Percentiles rank a stretch among this genome's conserved stretches.
phyloP scores from a whole-genome alignment of 2,329 filamentous ascomycete species.

The Sarocladium brachiariae region DNA sequence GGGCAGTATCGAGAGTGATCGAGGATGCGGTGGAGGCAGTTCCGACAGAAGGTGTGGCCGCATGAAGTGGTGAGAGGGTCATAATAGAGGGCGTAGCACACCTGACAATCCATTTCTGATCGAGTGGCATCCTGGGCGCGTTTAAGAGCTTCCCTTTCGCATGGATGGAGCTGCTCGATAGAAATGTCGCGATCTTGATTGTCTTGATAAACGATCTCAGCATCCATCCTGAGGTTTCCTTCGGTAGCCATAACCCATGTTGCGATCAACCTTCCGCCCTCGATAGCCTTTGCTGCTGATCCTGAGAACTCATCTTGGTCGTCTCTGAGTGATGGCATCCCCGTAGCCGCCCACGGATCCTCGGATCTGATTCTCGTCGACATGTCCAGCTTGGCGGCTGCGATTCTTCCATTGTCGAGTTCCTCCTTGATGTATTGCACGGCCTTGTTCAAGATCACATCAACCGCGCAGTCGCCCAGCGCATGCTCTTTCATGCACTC shows the following conservation, averaged over 20 bases:
- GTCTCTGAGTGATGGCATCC: conserved; percentile 32
- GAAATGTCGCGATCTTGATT: conserved; percentile 21
- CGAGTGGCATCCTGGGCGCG: conserved; percentile 55
- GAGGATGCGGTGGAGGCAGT: conserved; percentile 68
- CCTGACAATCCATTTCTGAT: conserved; percentile 76
- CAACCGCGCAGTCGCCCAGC: conserved; percentile 65
- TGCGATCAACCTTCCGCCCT: conserved; percentile 55
- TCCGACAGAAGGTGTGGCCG: conserved; percentile 83
- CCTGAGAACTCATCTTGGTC: conserved; percentile 17
- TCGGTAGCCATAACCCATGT: conserved; percentile 59
- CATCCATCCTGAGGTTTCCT: conserved; percentile 50
- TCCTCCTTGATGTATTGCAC: conserved; percentile 51
- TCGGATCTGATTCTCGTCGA: conserved; percentile 21
- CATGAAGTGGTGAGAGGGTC: conserved; percentile 80
- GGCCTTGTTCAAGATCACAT: conserved; percentile 71
- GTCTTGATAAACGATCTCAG: conserved; percentile 44
- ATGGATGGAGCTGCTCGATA: conserved; percentile 10
- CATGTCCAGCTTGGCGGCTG: conserved; percentile 19
- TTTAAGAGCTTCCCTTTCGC: conserved; percentile 30
- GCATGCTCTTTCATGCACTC: conserved; percentile 67
- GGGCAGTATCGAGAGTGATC: conserved; percentile 76
- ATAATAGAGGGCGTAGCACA: conserved; percentile 76
- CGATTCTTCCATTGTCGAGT: conserved; percentile 35
- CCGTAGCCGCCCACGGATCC: conserved; percentile 23
- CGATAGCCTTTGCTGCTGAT: conserved; percentile 27